Evolutionary conservation across 2,329 filamentous ascomycete genomes (phyloP).

Genomic region (Colletotrichum sp.): DNA sequence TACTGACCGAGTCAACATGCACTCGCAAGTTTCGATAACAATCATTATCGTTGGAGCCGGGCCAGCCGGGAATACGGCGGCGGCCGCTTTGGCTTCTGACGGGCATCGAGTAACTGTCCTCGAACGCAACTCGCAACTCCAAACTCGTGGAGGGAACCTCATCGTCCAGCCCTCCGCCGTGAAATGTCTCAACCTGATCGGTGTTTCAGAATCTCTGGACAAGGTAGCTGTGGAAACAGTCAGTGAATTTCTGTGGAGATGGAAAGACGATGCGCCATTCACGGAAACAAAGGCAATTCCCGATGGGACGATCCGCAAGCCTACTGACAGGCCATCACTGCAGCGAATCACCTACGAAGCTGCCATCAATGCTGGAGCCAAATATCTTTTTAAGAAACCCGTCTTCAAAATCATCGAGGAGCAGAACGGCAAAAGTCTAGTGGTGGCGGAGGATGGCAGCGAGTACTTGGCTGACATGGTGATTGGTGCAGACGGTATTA

Average conservation of each 20-base stretch:
- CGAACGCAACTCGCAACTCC: neutral
- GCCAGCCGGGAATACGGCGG: neutral
- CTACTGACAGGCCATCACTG: neutral
- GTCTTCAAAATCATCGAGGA: neutral
- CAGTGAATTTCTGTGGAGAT: neutral
- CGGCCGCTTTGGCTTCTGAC: neutral
- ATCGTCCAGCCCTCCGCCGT: neutral
- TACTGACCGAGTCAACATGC: neutral
- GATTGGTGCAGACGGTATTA: neutral
- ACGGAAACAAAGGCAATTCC: neutral
- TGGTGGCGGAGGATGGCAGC: neutral
- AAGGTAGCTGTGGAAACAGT: neutral
- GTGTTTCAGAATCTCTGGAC: neutral
- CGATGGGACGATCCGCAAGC: neutral
- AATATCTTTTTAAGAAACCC: neutral
- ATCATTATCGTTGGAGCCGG: neutral
- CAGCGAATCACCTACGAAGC: neutral
- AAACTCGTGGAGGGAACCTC: neutral
- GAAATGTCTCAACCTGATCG: neutral
- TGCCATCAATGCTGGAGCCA: neutral
- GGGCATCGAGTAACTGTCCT: neutral
- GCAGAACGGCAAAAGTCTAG: neutral
- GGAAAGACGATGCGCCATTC: neutral
- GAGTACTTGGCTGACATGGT: neutral
- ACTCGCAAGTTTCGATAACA: neutral